Conservation (phyloP, 2,329 filamentous ascomycete genomes). For the Hyphodiscus sp. region DNA sequence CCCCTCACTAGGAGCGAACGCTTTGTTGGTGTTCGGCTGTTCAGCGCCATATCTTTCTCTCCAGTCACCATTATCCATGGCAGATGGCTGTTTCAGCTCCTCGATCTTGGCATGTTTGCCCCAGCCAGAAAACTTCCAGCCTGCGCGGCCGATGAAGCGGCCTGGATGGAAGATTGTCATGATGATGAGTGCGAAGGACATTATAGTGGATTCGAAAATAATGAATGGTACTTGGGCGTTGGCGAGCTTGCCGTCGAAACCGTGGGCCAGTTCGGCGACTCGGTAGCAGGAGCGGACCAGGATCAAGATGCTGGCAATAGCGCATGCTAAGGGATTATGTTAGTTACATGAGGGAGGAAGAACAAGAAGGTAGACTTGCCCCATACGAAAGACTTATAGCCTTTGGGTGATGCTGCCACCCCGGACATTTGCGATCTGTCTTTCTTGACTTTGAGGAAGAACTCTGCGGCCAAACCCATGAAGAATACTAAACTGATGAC, state of each 20-base stretch:
- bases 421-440: constrained; percentile 1
- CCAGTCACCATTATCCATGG: neutral
- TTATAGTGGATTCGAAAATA: constrained; percentile 36
- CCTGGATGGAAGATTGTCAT: constrained; percentile 31
- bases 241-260: constrained; percentile 45
- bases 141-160: neutral
- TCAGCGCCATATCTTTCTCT: neutral
- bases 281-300: constrained; percentile 50
- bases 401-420: neutral
- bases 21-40: neutral
- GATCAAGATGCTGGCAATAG: constrained; percentile 42
- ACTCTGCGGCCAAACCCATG: constrained; percentile 9
- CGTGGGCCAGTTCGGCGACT: constrained; percentile 49
- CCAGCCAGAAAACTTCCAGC: neutral
- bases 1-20: neutral
- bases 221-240: constrained; percentile 39
- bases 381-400: constrained; percentile 1
- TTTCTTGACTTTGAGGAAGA: constrained; percentile 13
- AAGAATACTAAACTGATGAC: constrained; percentile 30
- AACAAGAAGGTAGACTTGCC: neutral
- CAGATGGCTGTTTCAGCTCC: neutral
- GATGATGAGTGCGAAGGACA: constrained; percentile 25
- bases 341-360: neutral
- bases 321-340: constrained; percentile 27
- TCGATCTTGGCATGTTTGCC: neutral